Evolutionary conservation across 1,284 basidiomycete genomes (phyloP).

Genomic region (Grifola frondosa): DNA sequence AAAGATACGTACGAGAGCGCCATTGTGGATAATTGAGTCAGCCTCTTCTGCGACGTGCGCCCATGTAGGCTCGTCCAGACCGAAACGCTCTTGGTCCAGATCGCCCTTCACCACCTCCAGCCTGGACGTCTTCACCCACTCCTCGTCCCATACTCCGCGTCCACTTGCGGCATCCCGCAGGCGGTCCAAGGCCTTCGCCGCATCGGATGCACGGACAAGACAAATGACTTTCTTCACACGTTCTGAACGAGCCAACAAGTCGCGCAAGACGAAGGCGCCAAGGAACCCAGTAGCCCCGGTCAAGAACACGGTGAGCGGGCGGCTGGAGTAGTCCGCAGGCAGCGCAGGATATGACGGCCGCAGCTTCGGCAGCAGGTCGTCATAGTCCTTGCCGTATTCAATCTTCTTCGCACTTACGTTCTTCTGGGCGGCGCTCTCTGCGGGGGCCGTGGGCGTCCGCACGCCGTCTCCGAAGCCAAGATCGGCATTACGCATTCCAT

Average conservation of each 20-base stretch:
- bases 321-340: constrained; percentile 51
- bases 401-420: constrained; percentile 27
- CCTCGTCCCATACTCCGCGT: constrained; percentile 90
- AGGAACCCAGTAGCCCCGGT: constrained; percentile 98
- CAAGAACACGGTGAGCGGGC: constrained; percentile 80
- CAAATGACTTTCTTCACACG: constrained; percentile 88
- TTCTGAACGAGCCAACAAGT: constrained; percentile 66
- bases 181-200: constrained; percentile 67
- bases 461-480: constrained; percentile 64
- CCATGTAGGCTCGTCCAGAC: constrained; percentile 72
- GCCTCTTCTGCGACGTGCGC: constrained; percentile 68
- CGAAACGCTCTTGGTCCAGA: constrained; percentile 76
- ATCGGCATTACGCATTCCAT: constrained; percentile 76
- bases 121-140: constrained; percentile 73
- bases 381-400: constrained; percentile 84
- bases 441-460: constrained; percentile 17
- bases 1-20: constrained; percentile 74
- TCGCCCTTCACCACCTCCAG: constrained; percentile 91
- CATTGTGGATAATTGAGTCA: constrained; percentile 92
- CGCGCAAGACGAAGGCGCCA: constrained; percentile 88
- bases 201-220: constrained; percentile 77
- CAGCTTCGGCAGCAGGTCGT: constrained; percentile 60
- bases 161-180: constrained; percentile 79
- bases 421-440: not conserved
- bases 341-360: constrained; percentile 58